Percentiles rank a stretch among this genome's conserved stretches.
phyloP scores from a whole-genome alignment of 148 eudicot species.

The Heliosperma pusillum region DNA sequence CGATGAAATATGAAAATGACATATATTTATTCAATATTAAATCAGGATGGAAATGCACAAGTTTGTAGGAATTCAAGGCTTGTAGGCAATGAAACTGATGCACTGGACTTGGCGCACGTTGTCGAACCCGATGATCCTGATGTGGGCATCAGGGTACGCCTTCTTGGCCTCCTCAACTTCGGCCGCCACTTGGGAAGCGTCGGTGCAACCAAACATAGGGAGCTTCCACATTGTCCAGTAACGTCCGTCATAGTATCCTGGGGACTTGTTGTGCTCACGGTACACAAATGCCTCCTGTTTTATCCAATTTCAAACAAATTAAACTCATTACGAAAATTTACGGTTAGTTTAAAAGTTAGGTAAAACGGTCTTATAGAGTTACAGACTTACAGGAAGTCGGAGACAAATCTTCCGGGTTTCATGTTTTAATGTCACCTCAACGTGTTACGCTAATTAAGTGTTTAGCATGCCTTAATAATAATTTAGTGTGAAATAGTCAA shows the following conservation, averaged over 20 bases:
- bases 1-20: not conserved
- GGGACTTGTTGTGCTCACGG: conserved; percentile 44
- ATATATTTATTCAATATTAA: not conserved
- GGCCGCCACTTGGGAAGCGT: conserved; percentile 31
- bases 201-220: conserved; percentile 56
- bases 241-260: conserved; percentile 58
- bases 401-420: not conserved
- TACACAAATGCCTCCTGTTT: conserved; percentile 34
- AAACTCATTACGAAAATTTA: not conserved
- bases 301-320: not conserved
- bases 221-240: conserved; percentile 65
- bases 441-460: too few species aligned
- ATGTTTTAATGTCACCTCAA: not conserved
- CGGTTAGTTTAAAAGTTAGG: not conserved
- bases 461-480: too few species aligned
- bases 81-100: conserved; percentile 57
- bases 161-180: conserved; percentile 41
- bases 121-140: conserved; percentile 58
- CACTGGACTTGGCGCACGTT: conserved; percentile 53
- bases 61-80: conserved; percentile 19
- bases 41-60: not conserved
- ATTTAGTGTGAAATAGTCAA: too few species aligned
- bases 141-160: conserved; percentile 40
- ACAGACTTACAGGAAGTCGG: too few species aligned
- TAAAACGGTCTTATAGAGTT: not conserved